Evolutionary conservation across 768 basidiomycete genomes (phyloP).

Genomic region (Flagelloscypha sp.): DNA sequence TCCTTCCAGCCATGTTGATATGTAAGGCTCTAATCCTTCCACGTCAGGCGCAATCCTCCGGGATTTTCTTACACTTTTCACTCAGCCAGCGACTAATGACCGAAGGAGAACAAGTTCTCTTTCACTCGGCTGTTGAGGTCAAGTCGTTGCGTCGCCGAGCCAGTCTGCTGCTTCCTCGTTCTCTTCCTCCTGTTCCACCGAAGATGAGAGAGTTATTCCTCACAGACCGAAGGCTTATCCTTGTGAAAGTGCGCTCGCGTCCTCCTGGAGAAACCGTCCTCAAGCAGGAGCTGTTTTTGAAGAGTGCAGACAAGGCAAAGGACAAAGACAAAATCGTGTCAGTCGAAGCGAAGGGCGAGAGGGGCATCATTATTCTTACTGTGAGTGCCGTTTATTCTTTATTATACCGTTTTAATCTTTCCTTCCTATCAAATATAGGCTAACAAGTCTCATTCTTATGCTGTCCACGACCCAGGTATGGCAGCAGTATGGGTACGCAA

Average conservation of each 20-base stretch:
- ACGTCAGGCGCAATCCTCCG: background rate
- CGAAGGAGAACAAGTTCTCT: conserved; percentile 41
- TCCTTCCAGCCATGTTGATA: conserved; percentile 26
- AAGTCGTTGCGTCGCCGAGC: conserved; percentile 48
- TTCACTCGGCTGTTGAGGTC: conserved; percentile 46
- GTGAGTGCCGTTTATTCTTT: conserved; percentile 28
- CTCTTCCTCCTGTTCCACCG: conserved; percentile 38
- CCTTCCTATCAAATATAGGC: conserved; percentile 31
- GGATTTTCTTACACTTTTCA: background rate
- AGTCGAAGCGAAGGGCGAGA: conserved; percentile 45
- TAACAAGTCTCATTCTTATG: conserved; percentile 37
- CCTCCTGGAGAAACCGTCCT: conserved; percentile 28
- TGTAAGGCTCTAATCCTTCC: conserved; percentile 26
- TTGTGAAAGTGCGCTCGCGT: conserved; percentile 40
- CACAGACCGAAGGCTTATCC: conserved; percentile 48
- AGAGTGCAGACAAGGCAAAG: conserved; percentile 26
- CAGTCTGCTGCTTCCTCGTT: conserved; percentile 45
- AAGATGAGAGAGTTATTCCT: conserved; percentile 50
- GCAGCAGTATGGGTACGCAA: conserved; percentile 31
- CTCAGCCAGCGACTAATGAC: conserved; percentile 29
- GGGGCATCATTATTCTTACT: conserved; percentile 54
- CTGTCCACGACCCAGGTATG: conserved; percentile 25
- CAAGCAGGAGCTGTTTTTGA: conserved; percentile 45
- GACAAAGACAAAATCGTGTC: conserved; percentile 40
- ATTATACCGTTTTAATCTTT: no score